Conservation (phyloP, 1,284 basidiomycete genomes). For the Trichosporon faecale region DNA sequence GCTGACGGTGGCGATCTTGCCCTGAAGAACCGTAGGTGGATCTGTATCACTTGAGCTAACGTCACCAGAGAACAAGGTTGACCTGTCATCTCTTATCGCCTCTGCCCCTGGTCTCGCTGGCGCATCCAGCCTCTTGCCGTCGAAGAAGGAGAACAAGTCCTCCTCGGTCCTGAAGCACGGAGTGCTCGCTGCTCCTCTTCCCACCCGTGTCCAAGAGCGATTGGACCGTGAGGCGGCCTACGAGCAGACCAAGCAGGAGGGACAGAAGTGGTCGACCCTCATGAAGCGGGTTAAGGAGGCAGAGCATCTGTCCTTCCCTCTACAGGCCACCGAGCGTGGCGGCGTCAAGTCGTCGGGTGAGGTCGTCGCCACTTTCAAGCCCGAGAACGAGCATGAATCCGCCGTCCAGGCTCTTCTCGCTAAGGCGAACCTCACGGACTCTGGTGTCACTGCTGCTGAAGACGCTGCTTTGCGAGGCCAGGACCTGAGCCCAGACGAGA, state of each 20-base stretch:
- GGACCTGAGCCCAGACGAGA: conserved; percentile 76
- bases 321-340: conserved; percentile 67
- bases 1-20: conserved; percentile 42
- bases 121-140: conserved; percentile 40
- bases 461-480: conserved; percentile 68
- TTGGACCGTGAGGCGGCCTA: conserved; percentile 92
- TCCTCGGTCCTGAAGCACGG: conserved; percentile 58
- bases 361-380: conserved; percentile 63
- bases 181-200: conserved; percentile 78
- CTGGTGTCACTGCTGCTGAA: conserved; percentile 72
- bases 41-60: conserved; percentile 12
- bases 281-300: conserved; percentile 88
- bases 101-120: conserved; percentile 65
- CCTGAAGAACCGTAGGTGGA: conserved; percentile 41
- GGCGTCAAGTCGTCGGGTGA: conserved; percentile 48
- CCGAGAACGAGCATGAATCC: conserved; percentile 72
- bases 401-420: conserved; percentile 72
- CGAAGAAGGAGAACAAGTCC: conserved; percentile 55
- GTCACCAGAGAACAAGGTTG: conserved; percentile 45
- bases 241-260: conserved; percentile 85
- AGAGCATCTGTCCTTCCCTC: conserved; percentile 85
- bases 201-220: conserved; percentile 79
- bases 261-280: conserved; percentile 87
- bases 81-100: conserved; percentile 56
- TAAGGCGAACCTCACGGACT: conserved; percentile 73